Percentiles rank a stretch among this genome's conserved stretches.
Evolutionary conservation across 139 green algal species (phyloP).

Genomic region (Limnomonas spitsbergensis): DNA sequence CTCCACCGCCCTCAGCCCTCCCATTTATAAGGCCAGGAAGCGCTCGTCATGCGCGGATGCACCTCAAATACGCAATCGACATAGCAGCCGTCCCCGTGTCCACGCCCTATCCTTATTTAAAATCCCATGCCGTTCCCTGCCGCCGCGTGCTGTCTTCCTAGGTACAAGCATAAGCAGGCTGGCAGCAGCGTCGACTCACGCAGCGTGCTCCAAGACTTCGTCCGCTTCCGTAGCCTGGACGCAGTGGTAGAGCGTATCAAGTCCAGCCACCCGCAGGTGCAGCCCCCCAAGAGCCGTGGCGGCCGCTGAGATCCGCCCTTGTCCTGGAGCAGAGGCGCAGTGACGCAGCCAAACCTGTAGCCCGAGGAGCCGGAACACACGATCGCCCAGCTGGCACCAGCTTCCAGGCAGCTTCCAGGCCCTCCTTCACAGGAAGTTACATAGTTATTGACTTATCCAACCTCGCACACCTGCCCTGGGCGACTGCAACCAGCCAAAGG

Average conservation of each 20-base stretch:
- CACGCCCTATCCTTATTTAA: too few species aligned
- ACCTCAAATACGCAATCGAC: too few species aligned
- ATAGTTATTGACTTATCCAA: not conserved
- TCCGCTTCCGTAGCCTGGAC: slow-evolving; percentile 35
- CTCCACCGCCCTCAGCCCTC: too few species aligned
- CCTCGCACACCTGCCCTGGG: not conserved
- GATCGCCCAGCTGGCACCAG: not conserved
- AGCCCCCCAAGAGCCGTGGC: too few species aligned
- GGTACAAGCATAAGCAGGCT: slow-evolving; percentile 49
- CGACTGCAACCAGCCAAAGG: too few species aligned
- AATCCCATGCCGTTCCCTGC: too few species aligned
- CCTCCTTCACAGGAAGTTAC: not conserved
- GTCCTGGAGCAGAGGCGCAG: not conserved
- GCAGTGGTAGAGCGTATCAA: slow-evolving; percentile 31
- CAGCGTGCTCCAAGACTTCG: slow-evolving; percentile 35
- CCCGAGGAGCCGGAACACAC: not conserved
- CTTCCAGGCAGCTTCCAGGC: not conserved
- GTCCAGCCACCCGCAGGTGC: not conserved
- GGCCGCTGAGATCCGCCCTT: too few species aligned
- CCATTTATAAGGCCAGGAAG: too few species aligned
- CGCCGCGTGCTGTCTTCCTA: too few species aligned
- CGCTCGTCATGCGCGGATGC: too few species aligned
- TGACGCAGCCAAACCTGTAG: not conserved
- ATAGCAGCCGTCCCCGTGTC: too few species aligned
- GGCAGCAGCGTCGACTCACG: slow-evolving; percentile 25